Percentiles rank a stretch among this genome's conserved stretches.
These are phyloP conservation scores for Eucalyptus cloeziana DNA, from an alignment of 345 rosid species.

Conservation along the genomic window DNA sequence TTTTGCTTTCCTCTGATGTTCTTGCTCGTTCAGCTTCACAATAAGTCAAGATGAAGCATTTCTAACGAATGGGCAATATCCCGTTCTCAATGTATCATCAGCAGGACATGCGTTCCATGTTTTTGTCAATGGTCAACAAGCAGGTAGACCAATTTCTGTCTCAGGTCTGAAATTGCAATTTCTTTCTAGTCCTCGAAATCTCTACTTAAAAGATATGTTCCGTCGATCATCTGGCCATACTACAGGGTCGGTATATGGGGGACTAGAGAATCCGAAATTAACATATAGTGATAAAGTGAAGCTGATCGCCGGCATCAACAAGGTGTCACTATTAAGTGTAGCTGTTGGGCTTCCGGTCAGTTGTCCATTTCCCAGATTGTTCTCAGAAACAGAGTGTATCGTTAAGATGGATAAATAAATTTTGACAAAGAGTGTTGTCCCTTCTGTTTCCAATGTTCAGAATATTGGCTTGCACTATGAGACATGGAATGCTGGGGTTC, in stretches of 20 bases:
- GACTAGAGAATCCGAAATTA: neutral
- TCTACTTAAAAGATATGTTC: neutral
- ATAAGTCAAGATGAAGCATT: neutral
- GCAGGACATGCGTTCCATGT: conserved; percentile 41
- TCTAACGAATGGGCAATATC: conserved; percentile 1
- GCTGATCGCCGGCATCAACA: conserved; percentile 16
- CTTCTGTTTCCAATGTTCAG: neutral
- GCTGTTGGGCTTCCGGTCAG: conserved; percentile 47
- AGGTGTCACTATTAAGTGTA: conserved; percentile 27
- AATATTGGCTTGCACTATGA: conserved; percentile 6
- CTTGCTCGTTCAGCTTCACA: neutral
- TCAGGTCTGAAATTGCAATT: neutral
- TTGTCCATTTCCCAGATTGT: neutral
- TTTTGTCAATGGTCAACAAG: conserved; percentile 26
- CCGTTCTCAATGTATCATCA: conserved; percentile 18
- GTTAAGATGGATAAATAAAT: neutral
- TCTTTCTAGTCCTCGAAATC: neutral
- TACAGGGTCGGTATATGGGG: neutral
- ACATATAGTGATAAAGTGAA: neutral
- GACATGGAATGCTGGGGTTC: conserved; percentile 8
- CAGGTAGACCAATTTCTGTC: conserved; percentile 23
- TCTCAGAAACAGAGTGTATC: neutral
- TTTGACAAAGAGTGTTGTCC: neutral
- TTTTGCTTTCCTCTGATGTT: neutral
- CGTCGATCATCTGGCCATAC: neutral